Evolutionary conservation across 768 basidiomycete species (phyloP), one percentile per base, ranked within the genome.

Genomic region (Termitomyces sp.): DNA sequence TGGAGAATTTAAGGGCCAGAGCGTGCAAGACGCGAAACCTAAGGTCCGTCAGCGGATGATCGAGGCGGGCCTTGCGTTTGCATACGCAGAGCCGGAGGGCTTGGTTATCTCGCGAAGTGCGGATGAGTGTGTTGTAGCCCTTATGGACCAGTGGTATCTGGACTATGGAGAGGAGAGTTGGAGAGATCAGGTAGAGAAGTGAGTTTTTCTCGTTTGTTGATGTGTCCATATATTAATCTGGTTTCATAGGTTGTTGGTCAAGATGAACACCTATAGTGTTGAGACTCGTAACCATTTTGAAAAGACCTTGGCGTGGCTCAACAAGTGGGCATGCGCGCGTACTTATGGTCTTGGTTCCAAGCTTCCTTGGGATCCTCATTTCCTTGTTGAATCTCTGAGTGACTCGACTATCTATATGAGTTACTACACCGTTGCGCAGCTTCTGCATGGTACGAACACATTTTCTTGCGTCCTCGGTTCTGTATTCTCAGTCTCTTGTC

Each of bases 141-240:
- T 99, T 63, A 95, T 94, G 85, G 97, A 99, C 69, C 97, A 99
- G 72, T 99, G 96, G 95, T 99, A 98, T 72, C 74, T 98, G 71
- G 94, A 98, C 72, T 99, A 98, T 65, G 97, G 96, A 64, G 94
- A 98, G 76, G 71, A 83, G 1, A 68, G 70, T n/a, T 99, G 97
- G 97, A 90, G 87, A 70, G 82, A 80, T 16, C 82, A 91, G 66
- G 85, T 92, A 5, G 90, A 94, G 70, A 86, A 79, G 93, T 92
- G 67, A 53, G 85, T 79, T 2, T 44, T 39, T 41, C 56, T 22
- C 18, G 39, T 37, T n/a, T 37, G 53, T 9, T 42, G 46, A 32
- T 52, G 47, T 32, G 55, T 37, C 10, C 43, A 49, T 16, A 42
- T 58, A 46, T 51, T 63, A 31, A 61, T 62, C 32, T 55, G 46